Percentiles rank a stretch among this genome's conserved stretches.
phyloP scores from a whole-genome alignment of 2,329 filamentous ascomycete species.

The Talaromyces sp. region DNA sequence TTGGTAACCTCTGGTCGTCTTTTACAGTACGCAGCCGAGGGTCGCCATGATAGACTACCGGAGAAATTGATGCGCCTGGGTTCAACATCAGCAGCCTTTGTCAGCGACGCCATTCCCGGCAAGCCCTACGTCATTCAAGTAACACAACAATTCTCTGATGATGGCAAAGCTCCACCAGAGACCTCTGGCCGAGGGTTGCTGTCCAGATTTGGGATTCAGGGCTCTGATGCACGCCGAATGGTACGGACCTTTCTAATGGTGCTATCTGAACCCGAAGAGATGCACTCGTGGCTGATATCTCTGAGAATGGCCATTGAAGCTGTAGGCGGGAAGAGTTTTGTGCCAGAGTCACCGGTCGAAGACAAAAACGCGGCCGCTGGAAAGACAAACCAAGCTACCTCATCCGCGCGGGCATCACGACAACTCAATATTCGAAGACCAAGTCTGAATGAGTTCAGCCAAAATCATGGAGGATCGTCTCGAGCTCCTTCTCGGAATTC shows the following conservation, averaged over 20 bases:
- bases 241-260: constrained; percentile 40
- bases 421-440: constrained; percentile 2
- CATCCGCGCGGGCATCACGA: not conserved
- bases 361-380: not conserved
- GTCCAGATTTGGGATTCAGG: constrained; percentile 35
- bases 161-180: constrained; percentile 22
- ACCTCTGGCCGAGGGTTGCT: constrained; percentile 28
- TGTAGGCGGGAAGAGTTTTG: constrained; percentile 41
- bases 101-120: constrained; percentile 45
- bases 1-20: constrained; percentile 41
- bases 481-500: not conserved
- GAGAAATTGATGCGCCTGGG: constrained; percentile 44
- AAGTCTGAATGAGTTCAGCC: constrained; percentile 26
- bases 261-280: constrained; percentile 37
- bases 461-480: constrained; percentile 4
- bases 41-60: constrained; percentile 40
- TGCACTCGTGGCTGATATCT: constrained; percentile 41
- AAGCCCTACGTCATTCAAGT: constrained; percentile 46
- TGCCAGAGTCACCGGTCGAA: constrained; percentile 23
- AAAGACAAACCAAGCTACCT: not conserved
- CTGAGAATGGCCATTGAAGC: constrained; percentile 42
- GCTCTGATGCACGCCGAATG: constrained; percentile 26
- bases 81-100: constrained; percentile 43
- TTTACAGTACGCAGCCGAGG: constrained; percentile 41
- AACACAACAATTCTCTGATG: constrained; percentile 31